A percentile compares a stretch with the other conserved stretches of the same genome.
phyloP scores from a whole-genome alignment of 129 eudicot species.

The Smallanthus sonchifolius region DNA sequence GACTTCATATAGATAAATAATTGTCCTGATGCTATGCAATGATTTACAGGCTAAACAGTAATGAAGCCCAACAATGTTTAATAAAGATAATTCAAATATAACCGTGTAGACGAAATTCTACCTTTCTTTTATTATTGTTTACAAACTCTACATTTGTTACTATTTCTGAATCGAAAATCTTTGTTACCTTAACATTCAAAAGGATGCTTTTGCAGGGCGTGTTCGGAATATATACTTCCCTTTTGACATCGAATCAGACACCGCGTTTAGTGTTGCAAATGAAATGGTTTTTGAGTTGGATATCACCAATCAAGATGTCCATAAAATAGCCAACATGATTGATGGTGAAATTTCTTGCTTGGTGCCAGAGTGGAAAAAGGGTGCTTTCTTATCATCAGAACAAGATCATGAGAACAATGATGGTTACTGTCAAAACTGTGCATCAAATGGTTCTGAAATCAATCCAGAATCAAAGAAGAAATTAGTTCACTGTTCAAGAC shows the following conservation, averaged over 20 bases:
- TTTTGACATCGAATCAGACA: slow-evolving; percentile 70
- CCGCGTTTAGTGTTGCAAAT: slow-evolving; percentile 75
- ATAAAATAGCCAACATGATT: slow-evolving; percentile 81
- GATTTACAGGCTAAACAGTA: background rate
- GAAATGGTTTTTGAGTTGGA: slow-evolving; percentile 95
- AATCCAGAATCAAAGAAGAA: slow-evolving; percentile 30
- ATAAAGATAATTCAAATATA: background rate
- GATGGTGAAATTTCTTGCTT: slow-evolving; percentile 59
- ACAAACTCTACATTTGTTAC: background rate
- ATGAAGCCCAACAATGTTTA: background rate
- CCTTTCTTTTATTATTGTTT: background rate
- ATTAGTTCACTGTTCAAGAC: slow-evolving; percentile 33
- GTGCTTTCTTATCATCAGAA: slow-evolving; percentile 23
- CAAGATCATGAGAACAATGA: slow-evolving; percentile 10
- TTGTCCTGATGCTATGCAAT: background rate
- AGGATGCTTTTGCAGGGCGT: slow-evolving; percentile 47
- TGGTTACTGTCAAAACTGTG: slow-evolving; percentile 39
- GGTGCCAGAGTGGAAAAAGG: slow-evolving; percentile 72
- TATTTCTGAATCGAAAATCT: background rate
- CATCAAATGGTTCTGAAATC: slow-evolving; percentile 16
- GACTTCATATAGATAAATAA: background rate
- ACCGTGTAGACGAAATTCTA: background rate
- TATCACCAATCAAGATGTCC: slow-evolving; percentile 80
- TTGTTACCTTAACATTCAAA: slow-evolving; percentile 1
- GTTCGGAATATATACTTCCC: slow-evolving; percentile 83